phyloP scores from a whole-genome alignment of 352 stramenopile species.

The Phytophthora citrophthora region DNA sequence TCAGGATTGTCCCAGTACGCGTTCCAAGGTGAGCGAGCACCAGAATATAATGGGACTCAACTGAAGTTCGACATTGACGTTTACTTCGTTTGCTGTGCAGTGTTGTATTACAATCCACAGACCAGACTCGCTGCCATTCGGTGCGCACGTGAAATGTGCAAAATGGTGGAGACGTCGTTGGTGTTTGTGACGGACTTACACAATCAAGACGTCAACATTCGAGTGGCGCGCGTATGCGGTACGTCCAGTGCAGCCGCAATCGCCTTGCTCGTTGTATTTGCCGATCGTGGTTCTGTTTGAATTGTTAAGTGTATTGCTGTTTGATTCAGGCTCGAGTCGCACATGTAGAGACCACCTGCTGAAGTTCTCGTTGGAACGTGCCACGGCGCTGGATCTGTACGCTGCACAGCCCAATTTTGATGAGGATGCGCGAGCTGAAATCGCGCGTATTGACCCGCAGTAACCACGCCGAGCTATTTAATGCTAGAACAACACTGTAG shows the following conservation, averaged over 20 bases:
- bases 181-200: conserved; percentile 73
- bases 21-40: conserved; percentile 65
- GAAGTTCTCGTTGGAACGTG: conserved; percentile 57
- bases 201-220: conserved; percentile 65
- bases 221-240: conserved; percentile 76
- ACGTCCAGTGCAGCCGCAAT: conserved; percentile 21
- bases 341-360: conserved; percentile 60
- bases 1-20: conserved; percentile 72
- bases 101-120: conserved; percentile 67
- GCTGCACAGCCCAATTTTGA: conserved; percentile 47
- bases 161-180: conserved; percentile 77
- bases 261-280: not conserved
- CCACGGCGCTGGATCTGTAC: conserved; percentile 47
- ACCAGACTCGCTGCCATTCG: conserved; percentile 65
- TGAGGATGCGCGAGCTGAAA: conserved; percentile 54
- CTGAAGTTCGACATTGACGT: not conserved
- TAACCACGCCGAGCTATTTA: conserved; percentile 37
- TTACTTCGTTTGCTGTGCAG: conserved; percentile 29
- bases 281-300: conserved; percentile 1
- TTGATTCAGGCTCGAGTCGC: conserved; percentile 51
- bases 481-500: conserved; percentile 12
- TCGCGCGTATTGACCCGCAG: conserved; percentile 58
- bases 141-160: conserved; percentile 71
- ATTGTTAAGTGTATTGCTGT: not conserved
- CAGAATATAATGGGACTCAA: not conserved